Conservation (phyloP, 768 basidiomycete species). For the Chalciporus pseudorubinellus region DNA sequence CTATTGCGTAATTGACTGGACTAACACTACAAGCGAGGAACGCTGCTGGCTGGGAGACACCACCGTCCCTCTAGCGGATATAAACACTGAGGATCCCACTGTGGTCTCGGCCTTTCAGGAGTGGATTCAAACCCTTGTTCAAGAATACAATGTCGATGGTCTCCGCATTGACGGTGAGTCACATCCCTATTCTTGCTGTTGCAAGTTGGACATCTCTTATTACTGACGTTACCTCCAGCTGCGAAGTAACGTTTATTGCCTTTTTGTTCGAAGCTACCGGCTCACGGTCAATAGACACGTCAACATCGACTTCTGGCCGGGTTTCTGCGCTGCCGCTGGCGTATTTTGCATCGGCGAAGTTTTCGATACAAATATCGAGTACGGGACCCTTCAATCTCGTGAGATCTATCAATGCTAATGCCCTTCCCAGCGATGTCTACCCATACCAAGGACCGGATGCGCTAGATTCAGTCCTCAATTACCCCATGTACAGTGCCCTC, state of each 20-base stretch:
- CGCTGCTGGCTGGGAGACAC: slow-evolving; percentile 82
- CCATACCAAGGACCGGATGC: slow-evolving; percentile 59
- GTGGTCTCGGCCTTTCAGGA: slow-evolving; percentile 61
- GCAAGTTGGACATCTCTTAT: not conserved
- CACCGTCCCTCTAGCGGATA: slow-evolving; percentile 70
- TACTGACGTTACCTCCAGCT: slow-evolving; percentile 15
- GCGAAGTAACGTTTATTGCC: slow-evolving; percentile 29
- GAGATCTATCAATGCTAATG: slow-evolving; percentile 14
- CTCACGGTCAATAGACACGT: slow-evolving; percentile 51
- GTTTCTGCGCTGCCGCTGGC: slow-evolving; percentile 69
- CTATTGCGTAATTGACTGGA: slow-evolving; percentile 73
- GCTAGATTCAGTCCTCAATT: slow-evolving; percentile 71
- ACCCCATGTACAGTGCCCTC: slow-evolving; percentile 64
- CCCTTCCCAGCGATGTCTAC: slow-evolving; percentile 45
- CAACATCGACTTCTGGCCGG: slow-evolving; percentile 71
- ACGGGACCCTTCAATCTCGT: slow-evolving; percentile 5
- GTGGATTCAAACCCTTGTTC: slow-evolving; percentile 69
- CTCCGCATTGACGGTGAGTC: slow-evolving; percentile 72
- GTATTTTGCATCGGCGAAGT: slow-evolving; percentile 90
- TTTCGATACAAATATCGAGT: slow-evolving; percentile 53
- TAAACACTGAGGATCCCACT: slow-evolving; percentile 68
- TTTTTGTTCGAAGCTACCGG: not conserved
- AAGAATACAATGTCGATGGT: slow-evolving; percentile 78
- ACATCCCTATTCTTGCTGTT: not conserved
- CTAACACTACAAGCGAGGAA: slow-evolving; percentile 67